These are phyloP conservation scores for Penicillium sp. DNA, from an alignment of 2,329 filamentous ascomycete genomes.

Conservation along the genomic window DNA sequence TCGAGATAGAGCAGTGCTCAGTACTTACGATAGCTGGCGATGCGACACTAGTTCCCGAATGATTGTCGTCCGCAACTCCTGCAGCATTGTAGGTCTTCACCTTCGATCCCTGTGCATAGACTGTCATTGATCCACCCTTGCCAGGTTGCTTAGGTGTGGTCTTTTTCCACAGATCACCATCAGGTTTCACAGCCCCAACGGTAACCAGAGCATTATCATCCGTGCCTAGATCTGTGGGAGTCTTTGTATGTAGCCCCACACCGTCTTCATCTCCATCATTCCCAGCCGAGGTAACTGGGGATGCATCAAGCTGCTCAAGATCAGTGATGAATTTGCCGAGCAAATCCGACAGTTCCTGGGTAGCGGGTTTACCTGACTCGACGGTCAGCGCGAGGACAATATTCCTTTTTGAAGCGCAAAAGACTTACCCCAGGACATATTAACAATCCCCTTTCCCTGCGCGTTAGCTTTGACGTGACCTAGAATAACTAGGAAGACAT, in stretches of 20 bases:
- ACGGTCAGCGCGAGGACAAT: neutral
- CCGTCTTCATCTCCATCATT: neutral
- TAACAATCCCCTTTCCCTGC: neutral
- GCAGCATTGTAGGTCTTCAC: neutral
- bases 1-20: neutral
- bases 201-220: neutral
- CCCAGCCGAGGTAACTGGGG: neutral
- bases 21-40: neutral
- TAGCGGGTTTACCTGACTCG: neutral
- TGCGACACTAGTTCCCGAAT: neutral
- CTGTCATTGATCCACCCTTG: neutral
- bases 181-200: neutral
- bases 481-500: neutral
- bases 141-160: neutral
- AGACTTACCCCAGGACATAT: neutral
- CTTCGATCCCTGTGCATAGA: neutral
- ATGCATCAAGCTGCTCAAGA: neutral
- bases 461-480: neutral
- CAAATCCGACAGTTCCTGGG: neutral
- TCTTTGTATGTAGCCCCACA: neutral
- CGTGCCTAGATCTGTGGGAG: neutral
- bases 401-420: neutral
- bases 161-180: neutral
- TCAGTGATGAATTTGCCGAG: neutral
- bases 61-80: neutral